These are phyloP conservation scores for Parsonsia alboflavescens DNA, from an alignment of 257 asterid genomes.

Conservation along the genomic window DNA sequence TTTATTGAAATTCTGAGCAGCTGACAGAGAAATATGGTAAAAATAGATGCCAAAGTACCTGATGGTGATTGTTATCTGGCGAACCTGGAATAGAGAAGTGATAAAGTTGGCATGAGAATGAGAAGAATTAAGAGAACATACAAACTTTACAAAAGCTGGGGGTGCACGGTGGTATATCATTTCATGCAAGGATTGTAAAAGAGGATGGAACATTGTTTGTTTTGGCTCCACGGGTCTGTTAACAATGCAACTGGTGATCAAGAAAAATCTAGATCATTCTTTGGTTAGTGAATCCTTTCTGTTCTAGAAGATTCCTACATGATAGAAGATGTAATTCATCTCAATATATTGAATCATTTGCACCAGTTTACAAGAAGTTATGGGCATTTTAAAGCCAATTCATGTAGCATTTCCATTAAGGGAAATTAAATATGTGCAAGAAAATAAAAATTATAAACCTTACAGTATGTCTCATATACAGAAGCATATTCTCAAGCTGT, in stretches of 20 bases:
- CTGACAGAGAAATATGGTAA: conserved; percentile 1
- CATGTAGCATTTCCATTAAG: background rate
- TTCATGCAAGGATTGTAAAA: background rate
- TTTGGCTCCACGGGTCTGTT: background rate
- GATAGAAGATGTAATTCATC: background rate
- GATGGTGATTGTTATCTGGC: conserved; percentile 81
- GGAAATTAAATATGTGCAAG: background rate
- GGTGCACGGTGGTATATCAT: background rate
- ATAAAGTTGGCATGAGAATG: conserved; percentile 17
- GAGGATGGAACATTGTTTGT: background rate
- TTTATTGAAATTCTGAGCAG: conserved; percentile 4
- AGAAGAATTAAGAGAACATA: background rate
- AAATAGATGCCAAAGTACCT: conserved; percentile 41
- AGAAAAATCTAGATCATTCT: background rate
- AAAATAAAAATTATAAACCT: background rate
- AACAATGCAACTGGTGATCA: background rate
- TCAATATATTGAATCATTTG: background rate
- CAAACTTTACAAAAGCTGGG: background rate
- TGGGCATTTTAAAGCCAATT: background rate
- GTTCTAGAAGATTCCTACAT: background rate
- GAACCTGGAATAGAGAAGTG: conserved; percentile 49
- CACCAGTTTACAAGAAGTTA: background rate
- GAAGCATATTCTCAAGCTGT: background rate
- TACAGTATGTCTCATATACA: background rate
- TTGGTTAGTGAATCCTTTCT: background rate